These are phyloP conservation scores for Luzula sylvatica DNA, from an alignment of 176 grass and related monocot species.

Conservation along the genomic window DNA sequence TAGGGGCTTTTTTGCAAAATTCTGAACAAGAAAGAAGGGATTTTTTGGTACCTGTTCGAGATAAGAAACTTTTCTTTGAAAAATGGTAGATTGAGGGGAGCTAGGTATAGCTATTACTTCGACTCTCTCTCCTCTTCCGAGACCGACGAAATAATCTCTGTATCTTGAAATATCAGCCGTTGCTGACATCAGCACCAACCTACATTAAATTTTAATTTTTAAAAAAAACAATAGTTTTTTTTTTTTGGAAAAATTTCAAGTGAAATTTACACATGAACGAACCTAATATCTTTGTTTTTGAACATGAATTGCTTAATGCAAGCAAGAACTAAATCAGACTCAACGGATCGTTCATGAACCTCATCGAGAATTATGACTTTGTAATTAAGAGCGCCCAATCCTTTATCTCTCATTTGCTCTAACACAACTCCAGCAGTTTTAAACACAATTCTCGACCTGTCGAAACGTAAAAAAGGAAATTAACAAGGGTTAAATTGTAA, in stretches of 20 bases:
- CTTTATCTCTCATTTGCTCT: conserved; percentile 84
- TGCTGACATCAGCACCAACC: conserved; percentile 93
- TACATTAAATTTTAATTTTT: conserved; percentile 19
- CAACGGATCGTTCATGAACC: conserved; percentile 84
- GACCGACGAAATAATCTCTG: conserved; percentile 70
- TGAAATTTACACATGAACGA: conserved; percentile 9
- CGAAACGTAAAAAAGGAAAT: conserved; percentile 16
- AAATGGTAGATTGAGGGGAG: conserved; percentile 43
- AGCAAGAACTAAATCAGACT: conserved; percentile 90
- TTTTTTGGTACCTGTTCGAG: conserved; percentile 56
- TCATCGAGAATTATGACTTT: conserved; percentile 99
- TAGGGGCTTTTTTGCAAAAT: too few species aligned
- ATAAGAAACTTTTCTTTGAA: conserved; percentile 75
- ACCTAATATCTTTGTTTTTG: conserved; percentile 90
- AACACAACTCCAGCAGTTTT: conserved; percentile 89
- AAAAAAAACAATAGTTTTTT: conserved; percentile 3
- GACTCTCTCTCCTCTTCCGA: conserved; percentile 78
- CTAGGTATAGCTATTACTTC: conserved; percentile 92
- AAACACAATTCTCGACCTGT: conserved; percentile 88
- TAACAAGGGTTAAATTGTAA: not conserved
- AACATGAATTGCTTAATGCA: conserved; percentile 74
- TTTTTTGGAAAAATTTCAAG: conserved; percentile 4
- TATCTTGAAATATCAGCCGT: conserved; percentile 92
- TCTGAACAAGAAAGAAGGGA: not conserved
- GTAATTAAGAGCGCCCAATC: conserved; percentile 61